A percentile compares a stretch with the other conserved stretches of the same genome.
Evolutionary conservation across 2,329 filamentous ascomycete species (phyloP).

Genomic region (Ceratocystis cacaofunesta): DNA sequence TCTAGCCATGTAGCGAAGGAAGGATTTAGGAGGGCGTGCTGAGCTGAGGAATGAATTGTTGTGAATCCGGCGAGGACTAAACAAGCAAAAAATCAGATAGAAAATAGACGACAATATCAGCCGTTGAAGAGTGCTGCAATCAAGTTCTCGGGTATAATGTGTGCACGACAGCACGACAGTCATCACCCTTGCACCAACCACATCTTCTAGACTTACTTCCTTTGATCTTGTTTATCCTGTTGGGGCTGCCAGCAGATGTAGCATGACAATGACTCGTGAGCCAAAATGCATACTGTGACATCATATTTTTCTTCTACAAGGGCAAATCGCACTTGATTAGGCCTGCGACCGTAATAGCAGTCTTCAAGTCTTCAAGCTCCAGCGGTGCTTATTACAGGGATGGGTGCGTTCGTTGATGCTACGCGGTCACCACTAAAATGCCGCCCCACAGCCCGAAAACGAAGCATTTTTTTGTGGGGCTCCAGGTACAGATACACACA

Average conservation of each 20-base stretch:
- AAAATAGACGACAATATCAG: too few relatives aligned
- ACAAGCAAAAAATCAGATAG: too few relatives aligned
- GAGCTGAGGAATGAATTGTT: background rate
- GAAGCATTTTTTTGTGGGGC: background rate
- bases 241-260: background rate
- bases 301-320: background rate
- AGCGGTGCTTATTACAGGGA: background rate
- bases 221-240: background rate
- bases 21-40: background rate
- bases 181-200: background rate
- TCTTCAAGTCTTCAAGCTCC: background rate
- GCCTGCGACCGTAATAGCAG: background rate
- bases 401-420: background rate
- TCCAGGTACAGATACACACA: background rate
- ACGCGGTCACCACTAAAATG: too few relatives aligned
- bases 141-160: too few relatives aligned
- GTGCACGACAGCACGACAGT: too few relatives aligned
- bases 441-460: background rate
- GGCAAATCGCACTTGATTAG: background rate
- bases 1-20: background rate
- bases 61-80: background rate
- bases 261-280: background rate
- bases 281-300: background rate
- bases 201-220: background rate
- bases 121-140: too few relatives aligned